These are phyloP conservation scores for Blastobotrys serpentis DNA, from an alignment of 1,139 yeast genomes.

Conservation along the genomic window DNA sequence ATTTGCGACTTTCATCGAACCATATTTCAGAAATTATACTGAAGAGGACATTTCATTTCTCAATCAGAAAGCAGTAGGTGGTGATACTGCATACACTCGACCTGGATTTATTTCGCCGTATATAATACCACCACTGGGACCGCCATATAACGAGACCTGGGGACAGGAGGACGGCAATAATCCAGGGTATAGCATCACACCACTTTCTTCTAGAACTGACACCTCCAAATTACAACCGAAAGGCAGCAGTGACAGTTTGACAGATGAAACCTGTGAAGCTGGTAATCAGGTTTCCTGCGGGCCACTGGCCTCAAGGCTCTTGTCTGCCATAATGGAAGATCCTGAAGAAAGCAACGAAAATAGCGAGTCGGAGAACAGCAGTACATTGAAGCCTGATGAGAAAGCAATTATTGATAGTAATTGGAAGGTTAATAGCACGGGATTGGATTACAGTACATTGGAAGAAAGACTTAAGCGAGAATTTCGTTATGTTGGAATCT, in stretches of 20 bases:
- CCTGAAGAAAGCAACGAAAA: slow-evolving; percentile 39
- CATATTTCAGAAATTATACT: slow-evolving; percentile 70
- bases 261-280: slow-evolving; percentile 64
- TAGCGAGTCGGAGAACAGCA: slow-evolving; percentile 13
- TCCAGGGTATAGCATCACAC: slow-evolving; percentile 41
- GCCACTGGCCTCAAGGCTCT: slow-evolving; percentile 79
- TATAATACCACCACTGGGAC: slow-evolving; percentile 79
- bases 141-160: slow-evolving; percentile 80
- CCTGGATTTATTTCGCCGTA: slow-evolving; percentile 40
- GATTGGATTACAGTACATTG: slow-evolving; percentile 70
- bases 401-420: slow-evolving; percentile 29
- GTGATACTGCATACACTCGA: slow-evolving; percentile 27
- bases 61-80: slow-evolving; percentile 48
- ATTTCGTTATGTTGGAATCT: slow-evolving; percentile 84
- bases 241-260: slow-evolving; percentile 58
- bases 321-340: slow-evolving; percentile 72
- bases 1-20: slow-evolving; percentile 80
- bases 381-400: slow-evolving; percentile 4
- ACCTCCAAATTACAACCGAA: slow-evolving; percentile 44
- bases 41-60: slow-evolving; percentile 82
- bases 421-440: slow-evolving; percentile 48
- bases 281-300: slow-evolving; percentile 84
- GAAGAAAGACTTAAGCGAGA: slow-evolving; percentile 89
- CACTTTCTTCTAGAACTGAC: slow-evolving; percentile 37
- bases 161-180: slow-evolving; percentile 66